These are phyloP conservation scores for Hordeum marinum DNA, from an alignment of 176 grass and related monocot genomes.

Conservation along the genomic window DNA sequence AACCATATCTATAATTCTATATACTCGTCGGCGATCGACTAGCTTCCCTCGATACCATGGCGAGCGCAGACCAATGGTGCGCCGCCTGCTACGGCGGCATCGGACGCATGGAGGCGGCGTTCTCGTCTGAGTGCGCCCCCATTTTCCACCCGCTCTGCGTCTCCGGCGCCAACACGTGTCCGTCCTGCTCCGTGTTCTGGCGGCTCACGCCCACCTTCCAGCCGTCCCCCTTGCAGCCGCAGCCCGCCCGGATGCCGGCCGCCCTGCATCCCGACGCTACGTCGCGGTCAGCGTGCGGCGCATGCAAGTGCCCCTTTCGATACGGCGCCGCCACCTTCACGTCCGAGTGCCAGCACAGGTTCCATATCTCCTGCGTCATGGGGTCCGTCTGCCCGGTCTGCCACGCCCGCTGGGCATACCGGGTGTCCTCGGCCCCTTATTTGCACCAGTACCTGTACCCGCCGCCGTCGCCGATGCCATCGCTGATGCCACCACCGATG, in stretches of 20 bases:
- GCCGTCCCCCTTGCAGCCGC: neutral
- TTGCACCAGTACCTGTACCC: neutral
- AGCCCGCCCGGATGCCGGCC: neutral
- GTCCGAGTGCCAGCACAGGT: conserved; percentile 35
- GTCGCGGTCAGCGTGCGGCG: neutral
- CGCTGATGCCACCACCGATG: no score
- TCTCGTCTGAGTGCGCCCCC: conserved; percentile 6
- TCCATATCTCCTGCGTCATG: conserved; percentile 38
- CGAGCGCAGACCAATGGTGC: neutral
- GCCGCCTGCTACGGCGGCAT: neutral
- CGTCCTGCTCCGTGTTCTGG: neutral
- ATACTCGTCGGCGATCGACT: neutral
- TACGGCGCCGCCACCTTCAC: conserved; percentile 14
- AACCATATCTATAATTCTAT: no score
- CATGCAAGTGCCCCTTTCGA: conserved; percentile 11
- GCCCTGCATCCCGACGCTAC: neutral
- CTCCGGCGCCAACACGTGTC: neutral
- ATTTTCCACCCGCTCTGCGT: neutral
- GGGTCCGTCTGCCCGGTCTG: conserved; percentile 37
- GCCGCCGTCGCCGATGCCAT: neutral
- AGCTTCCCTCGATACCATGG: neutral
- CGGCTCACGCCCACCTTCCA: neutral
- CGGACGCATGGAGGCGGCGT: neutral
- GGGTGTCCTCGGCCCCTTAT: neutral
- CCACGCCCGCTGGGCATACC: conserved; percentile 25